Evolutionary conservation across 768 basidiomycete species (phyloP).

Genomic region (Tubosaeta sp.): DNA sequence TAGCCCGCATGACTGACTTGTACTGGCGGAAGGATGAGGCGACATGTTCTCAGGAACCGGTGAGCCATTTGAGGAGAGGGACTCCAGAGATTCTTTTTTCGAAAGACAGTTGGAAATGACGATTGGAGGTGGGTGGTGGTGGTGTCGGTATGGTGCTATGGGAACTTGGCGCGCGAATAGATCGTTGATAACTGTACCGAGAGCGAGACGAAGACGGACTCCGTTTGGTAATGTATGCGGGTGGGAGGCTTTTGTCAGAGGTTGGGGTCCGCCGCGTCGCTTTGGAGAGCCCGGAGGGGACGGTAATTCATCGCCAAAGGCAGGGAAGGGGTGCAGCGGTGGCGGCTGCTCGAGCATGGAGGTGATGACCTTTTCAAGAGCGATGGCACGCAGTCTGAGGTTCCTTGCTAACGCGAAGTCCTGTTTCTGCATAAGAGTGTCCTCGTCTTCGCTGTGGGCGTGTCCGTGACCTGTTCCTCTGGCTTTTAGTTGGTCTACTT

Average conservation of each 20-base stretch:
- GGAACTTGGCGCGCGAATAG: conserved; percentile 72
- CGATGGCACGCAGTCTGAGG: conserved; percentile 71
- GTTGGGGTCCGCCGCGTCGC: conserved; percentile 21
- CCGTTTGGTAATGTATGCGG: conserved; percentile 74
- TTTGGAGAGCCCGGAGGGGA: conserved; percentile 52
- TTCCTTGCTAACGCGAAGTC: conserved; percentile 59
- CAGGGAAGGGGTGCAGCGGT: conserved; percentile 46
- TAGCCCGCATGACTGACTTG: conserved; percentile 16
- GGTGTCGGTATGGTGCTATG: conserved; percentile 31
- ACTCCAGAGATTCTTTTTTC: conserved; percentile 22
- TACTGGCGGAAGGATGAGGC: conserved; percentile 19
- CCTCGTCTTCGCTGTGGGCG: conserved; percentile 54
- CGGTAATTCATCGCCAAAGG: conserved; percentile 46
- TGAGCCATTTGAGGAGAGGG: conserved; percentile 19
- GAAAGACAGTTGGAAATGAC: conserved; percentile 25
- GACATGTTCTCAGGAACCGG: conserved; percentile 22
- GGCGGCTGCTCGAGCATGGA: conserved; percentile 81
- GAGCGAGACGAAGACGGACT: conserved; percentile 69
- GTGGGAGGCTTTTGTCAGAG: conserved; percentile 33
- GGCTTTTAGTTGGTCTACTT: conserved; percentile 39
- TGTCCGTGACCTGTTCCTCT: conserved; percentile 48
- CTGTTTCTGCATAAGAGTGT: conserved; percentile 51
- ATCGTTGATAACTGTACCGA: conserved; percentile 77
- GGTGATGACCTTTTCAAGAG: conserved; percentile 76
- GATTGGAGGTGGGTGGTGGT: conserved; percentile 34